Evolutionary conservation across 306 rosid genomes (phyloP).

Genomic region (Canavalia ensiformis): DNA sequence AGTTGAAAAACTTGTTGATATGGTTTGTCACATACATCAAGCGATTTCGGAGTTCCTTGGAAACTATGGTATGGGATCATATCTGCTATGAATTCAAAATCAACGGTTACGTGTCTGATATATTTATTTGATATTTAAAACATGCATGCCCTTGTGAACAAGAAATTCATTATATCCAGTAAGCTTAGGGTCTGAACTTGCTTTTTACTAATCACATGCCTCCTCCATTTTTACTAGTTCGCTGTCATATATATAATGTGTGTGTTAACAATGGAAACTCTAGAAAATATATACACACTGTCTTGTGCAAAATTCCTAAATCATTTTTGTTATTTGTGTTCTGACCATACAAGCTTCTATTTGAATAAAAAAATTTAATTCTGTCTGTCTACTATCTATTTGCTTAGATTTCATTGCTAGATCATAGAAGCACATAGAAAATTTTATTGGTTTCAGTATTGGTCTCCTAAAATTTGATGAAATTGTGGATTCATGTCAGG

Average conservation of each 20-base stretch:
- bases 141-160: slow-evolving; percentile 21
- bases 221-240: not conserved
- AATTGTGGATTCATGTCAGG: slow-evolving; percentile 54
- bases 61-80: slow-evolving; percentile 59
- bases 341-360: not conserved
- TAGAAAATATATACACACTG: no score
- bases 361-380: no score
- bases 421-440: not conserved
- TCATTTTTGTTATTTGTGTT: not conserved
- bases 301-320: no score
- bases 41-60: slow-evolving; percentile 72
- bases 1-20: slow-evolving; percentile 79
- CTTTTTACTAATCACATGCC: no score
- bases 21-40: slow-evolving; percentile 66
- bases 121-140: not conserved
- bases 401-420: not conserved
- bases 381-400: not conserved
- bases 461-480: slow-evolving; percentile 10
- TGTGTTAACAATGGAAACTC: no score
- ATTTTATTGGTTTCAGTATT: not conserved
- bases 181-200: no score
- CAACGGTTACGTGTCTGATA: slow-evolving; percentile 10
- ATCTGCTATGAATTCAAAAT: slow-evolving; percentile 3
- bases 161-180: no score
- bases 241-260: no score